Evolutionary conservation across 2,329 filamentous ascomycete genomes (phyloP).

Genomic region (Cladobotryum protrusum): DNA sequence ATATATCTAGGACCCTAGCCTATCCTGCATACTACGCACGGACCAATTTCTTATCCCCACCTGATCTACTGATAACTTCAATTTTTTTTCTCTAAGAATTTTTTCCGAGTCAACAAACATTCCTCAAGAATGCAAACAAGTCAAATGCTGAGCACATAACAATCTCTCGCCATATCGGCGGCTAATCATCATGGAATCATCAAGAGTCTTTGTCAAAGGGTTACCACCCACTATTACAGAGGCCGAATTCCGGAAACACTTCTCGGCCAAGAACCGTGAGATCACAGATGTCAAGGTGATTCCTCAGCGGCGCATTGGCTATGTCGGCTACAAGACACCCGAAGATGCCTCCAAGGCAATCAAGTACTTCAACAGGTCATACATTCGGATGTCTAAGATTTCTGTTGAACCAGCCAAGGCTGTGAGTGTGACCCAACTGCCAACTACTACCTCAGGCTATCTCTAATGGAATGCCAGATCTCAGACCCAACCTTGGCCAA

Average conservation of each 20-base stretch:
- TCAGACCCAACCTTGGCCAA: slow-evolving; percentile 36
- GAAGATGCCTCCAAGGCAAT: slow-evolving; percentile 77
- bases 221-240: slow-evolving; percentile 81
- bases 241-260: slow-evolving; percentile 83
- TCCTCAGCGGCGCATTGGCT: slow-evolving; percentile 83
- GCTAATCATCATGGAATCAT: slow-evolving; percentile 45
- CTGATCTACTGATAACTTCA: neutral
- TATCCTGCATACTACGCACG: neutral
- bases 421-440: slow-evolving; percentile 39
- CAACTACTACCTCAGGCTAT: slow-evolving; percentile 14
- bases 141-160: neutral
- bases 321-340: slow-evolving; percentile 83
- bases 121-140: slow-evolving; percentile 1
- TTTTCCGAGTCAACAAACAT: slow-evolving; percentile 2
- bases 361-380: slow-evolving; percentile 92
- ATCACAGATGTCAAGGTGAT: slow-evolving; percentile 93
- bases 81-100: slow-evolving; percentile 8
- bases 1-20: neutral
- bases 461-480: slow-evolving; percentile 38
- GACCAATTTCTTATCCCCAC: slow-evolving; percentile 7
- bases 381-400: slow-evolving; percentile 93
- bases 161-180: neutral
- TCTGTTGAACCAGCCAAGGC: slow-evolving; percentile 81
- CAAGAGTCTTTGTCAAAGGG: slow-evolving; percentile 72
- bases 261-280: slow-evolving; percentile 62